These are phyloP conservation scores for Cryptosporidium tyzzeri DNA, from an alignment of 169 alveolate genomes.

Conservation along the genomic window DNA sequence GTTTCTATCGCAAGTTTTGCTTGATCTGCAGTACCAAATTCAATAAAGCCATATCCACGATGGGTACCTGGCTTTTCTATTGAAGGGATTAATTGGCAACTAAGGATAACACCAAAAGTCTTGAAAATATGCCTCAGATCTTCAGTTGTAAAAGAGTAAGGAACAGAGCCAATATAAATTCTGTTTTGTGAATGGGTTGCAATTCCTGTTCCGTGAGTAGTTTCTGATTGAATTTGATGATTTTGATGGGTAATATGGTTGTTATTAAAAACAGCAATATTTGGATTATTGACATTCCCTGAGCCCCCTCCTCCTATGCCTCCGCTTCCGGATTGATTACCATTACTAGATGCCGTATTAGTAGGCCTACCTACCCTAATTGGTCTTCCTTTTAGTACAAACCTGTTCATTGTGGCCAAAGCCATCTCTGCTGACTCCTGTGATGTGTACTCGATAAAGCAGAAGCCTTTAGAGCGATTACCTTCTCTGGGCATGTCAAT, in stretches of 20 bases:
- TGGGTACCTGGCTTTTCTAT: conserved; percentile 80
- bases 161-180: conserved; percentile 82
- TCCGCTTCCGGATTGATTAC: conserved; percentile 23
- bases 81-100: conserved; percentile 81
- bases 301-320: conserved; percentile 32
- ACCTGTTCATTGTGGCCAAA: conserved; percentile 80
- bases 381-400: conserved; percentile 80
- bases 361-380: conserved; percentile 82
- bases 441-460: conserved; percentile 81
- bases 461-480: conserved; percentile 82
- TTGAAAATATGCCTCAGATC: conserved; percentile 81
- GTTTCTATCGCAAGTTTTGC: conserved; percentile 84
- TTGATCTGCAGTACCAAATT: conserved; percentile 79
- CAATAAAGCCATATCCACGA: conserved; percentile 85
- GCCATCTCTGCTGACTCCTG: conserved; percentile 85
- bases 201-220: conserved; percentile 53
- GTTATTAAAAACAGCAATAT: conserved; percentile 44
- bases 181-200: conserved; percentile 77
- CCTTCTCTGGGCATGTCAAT: conserved; percentile 85
- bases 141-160: conserved; percentile 79
- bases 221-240: conserved; percentile 38
- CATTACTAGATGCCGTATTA: conserved; percentile 69
- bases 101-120: conserved; percentile 80
- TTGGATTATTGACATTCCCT: conserved; percentile 49
- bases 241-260: conserved; percentile 50